Conservation (phyloP, 306 rosid genomes). For the Acacia acuminata region DNA sequence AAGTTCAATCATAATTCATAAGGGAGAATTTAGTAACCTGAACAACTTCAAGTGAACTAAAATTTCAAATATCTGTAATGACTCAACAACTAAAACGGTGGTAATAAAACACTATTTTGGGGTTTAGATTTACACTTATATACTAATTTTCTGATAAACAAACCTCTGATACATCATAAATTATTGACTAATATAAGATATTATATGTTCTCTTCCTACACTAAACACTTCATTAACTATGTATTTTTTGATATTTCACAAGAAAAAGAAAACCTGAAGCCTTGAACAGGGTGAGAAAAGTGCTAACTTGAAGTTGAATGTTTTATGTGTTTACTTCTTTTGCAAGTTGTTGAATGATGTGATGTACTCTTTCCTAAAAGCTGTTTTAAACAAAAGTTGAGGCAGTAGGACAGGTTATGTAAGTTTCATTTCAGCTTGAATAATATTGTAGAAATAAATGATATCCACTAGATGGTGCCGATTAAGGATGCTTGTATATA, state of each 20-base stretch:
- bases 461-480: conserved; percentile 13
- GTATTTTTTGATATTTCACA: neutral
- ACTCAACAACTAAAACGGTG: neutral
- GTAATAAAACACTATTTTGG: neutral
- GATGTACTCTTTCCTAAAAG: neutral
- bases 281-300: conserved; percentile 4
- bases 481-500: conserved; percentile 19
- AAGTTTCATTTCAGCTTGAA: conserved; percentile 18
- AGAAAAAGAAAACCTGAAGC: conserved; percentile 6
- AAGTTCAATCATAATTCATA: neutral
- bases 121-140: neutral
- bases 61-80: neutral
- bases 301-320: neutral
- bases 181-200: neutral
- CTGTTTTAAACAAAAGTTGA: neutral
- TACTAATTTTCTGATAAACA: neutral
- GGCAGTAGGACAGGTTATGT: conserved; percentile 2
- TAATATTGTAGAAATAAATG: neutral
- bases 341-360: conserved; percentile 13
- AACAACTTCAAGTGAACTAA: neutral
- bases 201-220: neutral
- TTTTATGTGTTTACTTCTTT: neutral
- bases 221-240: neutral
- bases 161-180: neutral
- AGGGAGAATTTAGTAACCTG: neutral